Evolutionary conservation across 2,329 filamentous ascomycete species (phyloP).

Genomic region (Aphanoascus verrucosus): DNA sequence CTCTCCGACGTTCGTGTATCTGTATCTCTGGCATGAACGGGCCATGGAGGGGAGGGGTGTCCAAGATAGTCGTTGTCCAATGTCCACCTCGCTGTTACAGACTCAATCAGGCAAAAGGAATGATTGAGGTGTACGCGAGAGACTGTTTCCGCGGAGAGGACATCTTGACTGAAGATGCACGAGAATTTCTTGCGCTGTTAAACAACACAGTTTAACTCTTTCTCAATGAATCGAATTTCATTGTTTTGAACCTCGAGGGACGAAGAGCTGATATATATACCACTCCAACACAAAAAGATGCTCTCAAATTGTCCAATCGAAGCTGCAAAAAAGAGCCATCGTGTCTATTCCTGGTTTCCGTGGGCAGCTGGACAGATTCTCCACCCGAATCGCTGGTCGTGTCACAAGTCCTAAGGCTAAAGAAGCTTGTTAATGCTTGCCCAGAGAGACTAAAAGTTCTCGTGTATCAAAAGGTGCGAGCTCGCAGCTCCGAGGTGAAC

Average conservation of each 20-base stretch:
- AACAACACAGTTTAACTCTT: too few relatives aligned
- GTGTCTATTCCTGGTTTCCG: background rate
- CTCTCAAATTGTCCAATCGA: too few relatives aligned
- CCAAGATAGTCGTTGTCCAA: too few relatives aligned
- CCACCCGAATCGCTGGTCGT: background rate
- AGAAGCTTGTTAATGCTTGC: constrained; percentile 7
- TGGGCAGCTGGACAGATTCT: background rate
- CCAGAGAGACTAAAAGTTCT: background rate
- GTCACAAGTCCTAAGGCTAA: background rate
- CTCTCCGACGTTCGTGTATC: background rate
- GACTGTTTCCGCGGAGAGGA: background rate
- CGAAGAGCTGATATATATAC: too few relatives aligned
- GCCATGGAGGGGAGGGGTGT: background rate
- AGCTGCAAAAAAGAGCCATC: background rate
- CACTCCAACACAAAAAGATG: too few relatives aligned
- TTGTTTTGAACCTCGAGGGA: too few relatives aligned
- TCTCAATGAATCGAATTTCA: too few relatives aligned
- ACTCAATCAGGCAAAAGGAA: background rate
- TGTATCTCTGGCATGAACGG: background rate
- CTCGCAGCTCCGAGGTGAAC: background rate
- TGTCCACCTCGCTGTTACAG: background rate
- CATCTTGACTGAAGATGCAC: background rate
- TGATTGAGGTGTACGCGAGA: background rate
- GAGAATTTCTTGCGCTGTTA: too few relatives aligned
- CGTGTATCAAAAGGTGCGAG: background rate